Conservation (phyloP, 2,329 filamentous ascomycete genomes). For the Epichloe scottii region DNA sequence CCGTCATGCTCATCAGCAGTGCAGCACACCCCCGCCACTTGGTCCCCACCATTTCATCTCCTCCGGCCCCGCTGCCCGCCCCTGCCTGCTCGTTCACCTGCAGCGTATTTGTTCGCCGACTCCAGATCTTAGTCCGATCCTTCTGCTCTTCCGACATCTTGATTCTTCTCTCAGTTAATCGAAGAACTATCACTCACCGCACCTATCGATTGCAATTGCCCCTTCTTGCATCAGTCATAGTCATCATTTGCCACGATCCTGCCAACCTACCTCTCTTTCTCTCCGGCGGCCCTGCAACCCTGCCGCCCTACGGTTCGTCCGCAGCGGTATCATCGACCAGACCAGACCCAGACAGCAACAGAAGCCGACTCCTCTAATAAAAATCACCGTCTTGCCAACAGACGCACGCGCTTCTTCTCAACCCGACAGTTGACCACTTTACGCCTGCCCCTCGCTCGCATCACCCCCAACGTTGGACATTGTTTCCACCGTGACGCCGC, state of each 20-base stretch:
- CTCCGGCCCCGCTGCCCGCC: neutral
- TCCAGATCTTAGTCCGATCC: neutral
- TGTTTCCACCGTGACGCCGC: neutral
- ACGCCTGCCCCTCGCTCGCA: neutral
- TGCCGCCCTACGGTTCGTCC: neutral
- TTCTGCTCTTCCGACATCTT: neutral
- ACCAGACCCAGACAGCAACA: neutral
- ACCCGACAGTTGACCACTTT: neutral
- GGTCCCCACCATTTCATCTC: too few relatives aligned
- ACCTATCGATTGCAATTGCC: too few relatives aligned
- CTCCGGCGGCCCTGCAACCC: neutral
- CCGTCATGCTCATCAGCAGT: too few relatives aligned
- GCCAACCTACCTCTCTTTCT: too few relatives aligned
- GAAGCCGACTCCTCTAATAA: neutral
- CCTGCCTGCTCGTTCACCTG: neutral
- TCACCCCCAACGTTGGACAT: too few relatives aligned
- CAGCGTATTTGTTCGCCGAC: neutral
- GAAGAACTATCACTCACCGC: too few relatives aligned
- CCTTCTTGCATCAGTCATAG: neutral
- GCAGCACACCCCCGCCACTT: too few relatives aligned
- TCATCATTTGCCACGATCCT: neutral
- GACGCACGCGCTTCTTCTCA: neutral
- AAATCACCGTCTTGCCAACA: neutral
- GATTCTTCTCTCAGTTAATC: neutral
- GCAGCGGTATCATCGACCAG: neutral